Evolutionary conservation across 2,329 filamentous ascomycete genomes (phyloP), one percentile per base, ranked within the genome.

Genomic region (Scedosporium dehoogii): DNA sequence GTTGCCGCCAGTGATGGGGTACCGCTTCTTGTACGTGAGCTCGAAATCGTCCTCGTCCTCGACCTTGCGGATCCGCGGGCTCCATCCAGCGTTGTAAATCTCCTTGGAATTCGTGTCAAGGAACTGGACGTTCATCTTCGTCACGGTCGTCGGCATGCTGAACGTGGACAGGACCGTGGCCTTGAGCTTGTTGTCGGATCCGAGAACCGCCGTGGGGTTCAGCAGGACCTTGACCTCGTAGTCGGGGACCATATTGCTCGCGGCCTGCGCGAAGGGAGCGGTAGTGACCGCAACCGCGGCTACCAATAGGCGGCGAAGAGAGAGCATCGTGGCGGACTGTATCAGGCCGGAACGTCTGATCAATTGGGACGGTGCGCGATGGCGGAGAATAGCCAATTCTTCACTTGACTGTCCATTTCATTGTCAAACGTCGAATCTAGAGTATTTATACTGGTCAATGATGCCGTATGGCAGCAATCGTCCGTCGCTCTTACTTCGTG

Each of bases 11-110:
- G 53, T 62, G 59, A 74, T 69, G 21, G 67, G 29, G 65, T 74
- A 73, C 16, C 74, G 70, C 67, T 73, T 74, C 67, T 76, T 76
- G 67, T 74, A 76, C 4, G 73, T 76, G n/a, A 75, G 65, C 66
- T 75, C 73, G 57, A 74, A 72, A 18, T 69, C 67, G 48, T 63
- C 61, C 44, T 72, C 66, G 58, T 66, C 68, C 64, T 75, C 71
- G 4, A 62, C 69, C 61, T 74, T 75, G 65, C 73, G 73, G 62
- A 76, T 73, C 59, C 74, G 73, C 18, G 68, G 68, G 62, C 67
- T 73, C 74, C 73, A 76, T 59, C 70, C 72, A 38, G 69, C 65
- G 41, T 65, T 69, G 66, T 73, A 72, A 60, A 75, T 67, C 4
- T 73, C 69, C 64, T 73, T 63, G 55, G 56, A 14, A 62, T 64